phyloP scores from a whole-genome alignment of 768 basidiomycete genomes.

The Coprinopsis cinerea region DNA sequence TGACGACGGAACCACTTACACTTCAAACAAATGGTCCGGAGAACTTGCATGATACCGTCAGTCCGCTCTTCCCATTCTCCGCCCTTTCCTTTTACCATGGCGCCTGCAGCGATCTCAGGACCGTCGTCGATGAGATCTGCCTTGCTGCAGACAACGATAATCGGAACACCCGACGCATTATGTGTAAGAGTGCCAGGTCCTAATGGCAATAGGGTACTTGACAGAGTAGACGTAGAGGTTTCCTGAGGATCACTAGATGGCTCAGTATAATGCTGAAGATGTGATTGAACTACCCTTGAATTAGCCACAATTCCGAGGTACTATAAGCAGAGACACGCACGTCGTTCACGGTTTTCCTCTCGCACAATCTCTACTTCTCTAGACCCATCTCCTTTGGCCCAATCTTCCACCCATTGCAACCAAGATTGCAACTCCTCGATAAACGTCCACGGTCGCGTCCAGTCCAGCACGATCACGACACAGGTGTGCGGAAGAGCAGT shows the following conservation, averaged over 20 bases:
- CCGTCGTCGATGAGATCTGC: constrained; percentile 89
- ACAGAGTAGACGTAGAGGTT: constrained; percentile 51
- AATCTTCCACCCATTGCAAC: constrained; percentile 80
- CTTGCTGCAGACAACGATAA: constrained; percentile 87
- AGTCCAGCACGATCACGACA: constrained; percentile 85
- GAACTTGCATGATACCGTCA: constrained; percentile 92
- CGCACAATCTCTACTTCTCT: constrained; percentile 68
- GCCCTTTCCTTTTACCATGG: constrained; percentile 88
- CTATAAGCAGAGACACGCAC: constrained; percentile 40
- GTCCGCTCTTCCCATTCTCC: constrained; percentile 94
- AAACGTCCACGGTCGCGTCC: constrained; percentile 93
- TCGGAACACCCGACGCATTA: constrained; percentile 80
- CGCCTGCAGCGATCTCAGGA: constrained; percentile 64
- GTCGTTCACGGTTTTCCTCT: constrained; percentile 77
- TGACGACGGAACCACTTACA: constrained; percentile 49
- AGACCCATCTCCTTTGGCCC: constrained; percentile 65
- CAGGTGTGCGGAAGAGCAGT: constrained; percentile 63
- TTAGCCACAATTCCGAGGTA: constrained; percentile 2
- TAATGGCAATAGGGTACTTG: constrained; percentile 71
- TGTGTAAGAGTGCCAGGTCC: constrained; percentile 82
- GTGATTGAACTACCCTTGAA: constrained; percentile 62
- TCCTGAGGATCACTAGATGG: constrained; percentile 65
- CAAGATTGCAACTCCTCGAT: constrained; percentile 78
- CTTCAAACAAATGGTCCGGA: constrained; percentile 87
- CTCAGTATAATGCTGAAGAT: constrained; percentile 87